Conservation (phyloP, 805 yeast species). For the Sporopachydermia quercuum region DNA sequence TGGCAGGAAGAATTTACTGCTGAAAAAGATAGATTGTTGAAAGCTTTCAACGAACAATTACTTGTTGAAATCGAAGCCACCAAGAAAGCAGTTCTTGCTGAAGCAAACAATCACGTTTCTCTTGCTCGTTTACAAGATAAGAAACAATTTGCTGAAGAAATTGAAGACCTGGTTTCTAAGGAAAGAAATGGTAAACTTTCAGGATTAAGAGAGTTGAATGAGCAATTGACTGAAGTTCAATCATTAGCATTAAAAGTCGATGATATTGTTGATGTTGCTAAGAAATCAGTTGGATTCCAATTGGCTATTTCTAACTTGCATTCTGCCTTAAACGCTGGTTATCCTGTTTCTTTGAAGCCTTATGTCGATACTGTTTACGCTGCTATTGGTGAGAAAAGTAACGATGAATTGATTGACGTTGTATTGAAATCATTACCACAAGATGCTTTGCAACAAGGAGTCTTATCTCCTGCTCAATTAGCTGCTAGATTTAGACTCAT, state of each 20-base stretch:
- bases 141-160: slow-evolving; percentile 43
- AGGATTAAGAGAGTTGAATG: slow-evolving; percentile 45
- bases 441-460: slow-evolving; percentile 32
- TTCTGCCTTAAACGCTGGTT: slow-evolving; percentile 23
- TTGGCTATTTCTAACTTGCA: slow-evolving; percentile 28
- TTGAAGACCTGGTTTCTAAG: slow-evolving; percentile 43
- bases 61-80: slow-evolving; percentile 52
- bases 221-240: slow-evolving; percentile 40
- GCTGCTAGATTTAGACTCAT: slow-evolving; percentile 67
- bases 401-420: slow-evolving; percentile 34
- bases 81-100: slow-evolving; percentile 45
- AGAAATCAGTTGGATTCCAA: slow-evolving; percentile 26
- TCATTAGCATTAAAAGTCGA: slow-evolving; percentile 23
- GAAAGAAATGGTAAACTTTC: slow-evolving; percentile 74
- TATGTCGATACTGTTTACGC: slow-evolving; percentile 14
- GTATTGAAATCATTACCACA: slow-evolving; percentile 34
- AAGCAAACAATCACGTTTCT: slow-evolving; percentile 60
- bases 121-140: slow-evolving; percentile 56
- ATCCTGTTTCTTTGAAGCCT: slow-evolving; percentile 22
- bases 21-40: slow-evolving; percentile 47
- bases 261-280: slow-evolving; percentile 22
- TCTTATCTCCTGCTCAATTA: slow-evolving; percentile 65
- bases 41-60: slow-evolving; percentile 43
- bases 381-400: slow-evolving; percentile 17
- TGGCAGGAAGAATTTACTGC: slow-evolving; percentile 45